phyloP scores from a whole-genome alignment of 192 early-diverging fungal species.

The Coemansia sp. region DNA sequence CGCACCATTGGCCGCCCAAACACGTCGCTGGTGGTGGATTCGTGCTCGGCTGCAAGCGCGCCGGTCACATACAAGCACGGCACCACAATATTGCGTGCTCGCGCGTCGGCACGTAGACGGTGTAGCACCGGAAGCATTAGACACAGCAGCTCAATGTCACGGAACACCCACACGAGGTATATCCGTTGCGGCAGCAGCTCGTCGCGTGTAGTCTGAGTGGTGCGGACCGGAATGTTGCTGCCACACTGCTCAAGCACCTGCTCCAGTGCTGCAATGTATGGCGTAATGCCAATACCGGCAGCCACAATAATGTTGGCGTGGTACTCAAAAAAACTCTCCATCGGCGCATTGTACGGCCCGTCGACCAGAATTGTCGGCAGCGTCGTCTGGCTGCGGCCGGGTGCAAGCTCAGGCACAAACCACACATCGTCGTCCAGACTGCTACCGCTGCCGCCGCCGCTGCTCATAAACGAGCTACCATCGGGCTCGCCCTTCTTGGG shows the following conservation, averaged over 20 bases:
- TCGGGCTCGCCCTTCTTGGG: constrained; percentile 40
- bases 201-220: constrained; percentile 34
- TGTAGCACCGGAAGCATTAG: constrained; percentile 26
- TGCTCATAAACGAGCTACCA: constrained; percentile 20
- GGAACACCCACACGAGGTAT: constrained; percentile 47
- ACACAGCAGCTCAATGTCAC: constrained; percentile 36
- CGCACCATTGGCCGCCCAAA: constrained; percentile 45
- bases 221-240: constrained; percentile 34
- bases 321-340: constrained; percentile 76
- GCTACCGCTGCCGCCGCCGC: constrained; percentile 28
- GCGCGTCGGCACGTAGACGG: constrained; percentile 26
- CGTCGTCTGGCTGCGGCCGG: constrained; percentile 18
- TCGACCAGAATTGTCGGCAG: constrained; percentile 66
- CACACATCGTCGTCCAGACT: constrained; percentile 38
- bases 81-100: constrained; percentile 39
- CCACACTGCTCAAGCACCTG: constrained; percentile 38
- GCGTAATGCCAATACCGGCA: constrained; percentile 82
- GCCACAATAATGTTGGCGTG: constrained; percentile 66
- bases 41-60: constrained; percentile 24
- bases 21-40: constrained; percentile 32
- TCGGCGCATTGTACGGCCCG: constrained; percentile 70
- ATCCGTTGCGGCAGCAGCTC: constrained; percentile 38
- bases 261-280: constrained; percentile 53
- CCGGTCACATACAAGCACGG: constrained; percentile 46
- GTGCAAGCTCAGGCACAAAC: constrained; percentile 22